Conservation (phyloP, 352 stramenopile genomes). For the Phytophthora europaea region DNA sequence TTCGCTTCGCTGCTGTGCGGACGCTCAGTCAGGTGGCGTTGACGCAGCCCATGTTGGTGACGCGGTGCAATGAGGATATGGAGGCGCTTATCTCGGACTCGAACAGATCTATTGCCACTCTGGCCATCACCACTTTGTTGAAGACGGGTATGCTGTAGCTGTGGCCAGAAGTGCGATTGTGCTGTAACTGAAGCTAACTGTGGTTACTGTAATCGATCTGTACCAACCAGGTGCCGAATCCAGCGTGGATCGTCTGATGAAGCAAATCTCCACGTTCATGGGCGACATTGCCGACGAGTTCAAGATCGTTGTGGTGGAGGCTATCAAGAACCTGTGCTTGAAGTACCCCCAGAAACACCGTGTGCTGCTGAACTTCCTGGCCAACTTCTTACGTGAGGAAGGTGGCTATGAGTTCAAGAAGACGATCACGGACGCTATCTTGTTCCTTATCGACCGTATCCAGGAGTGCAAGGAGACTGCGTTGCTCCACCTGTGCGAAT, state of each 20-base stretch:
- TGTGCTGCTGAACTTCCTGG: conserved; percentile 98
- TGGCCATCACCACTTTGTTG: conserved; percentile 99
- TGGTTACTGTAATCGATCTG: neutral
- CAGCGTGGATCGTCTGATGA: conserved; percentile 97
- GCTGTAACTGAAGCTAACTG: conserved; percentile 9
- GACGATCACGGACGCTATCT: conserved; percentile 98
- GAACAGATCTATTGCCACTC: conserved; percentile 98
- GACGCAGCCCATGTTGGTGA: conserved; percentile 95
- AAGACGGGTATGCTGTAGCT: conserved; percentile 92
- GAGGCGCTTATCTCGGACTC: conserved; percentile 97
- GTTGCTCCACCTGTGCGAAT: conserved; percentile 99
- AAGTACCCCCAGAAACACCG: conserved; percentile 99
- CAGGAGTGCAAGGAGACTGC: conserved; percentile 98
- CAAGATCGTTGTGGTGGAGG: conserved; percentile 99
- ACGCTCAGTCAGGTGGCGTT: conserved; percentile 95
- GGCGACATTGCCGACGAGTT: conserved; percentile 99
- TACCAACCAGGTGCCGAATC: conserved; percentile 88
- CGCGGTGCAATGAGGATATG: conserved; percentile 99
- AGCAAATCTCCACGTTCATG: conserved; percentile 99
- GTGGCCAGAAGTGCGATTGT: neutral
- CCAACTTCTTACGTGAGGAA: conserved; percentile 97
- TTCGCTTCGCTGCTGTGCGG: conserved; percentile 97
- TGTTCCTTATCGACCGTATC: conserved; percentile 97
- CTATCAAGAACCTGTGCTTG: conserved; percentile 97
- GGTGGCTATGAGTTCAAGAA: conserved; percentile 99